Base-by-base conservation (phyloP, 129 eudicot genomes). In the Flaveria sonorensis region DNA sequence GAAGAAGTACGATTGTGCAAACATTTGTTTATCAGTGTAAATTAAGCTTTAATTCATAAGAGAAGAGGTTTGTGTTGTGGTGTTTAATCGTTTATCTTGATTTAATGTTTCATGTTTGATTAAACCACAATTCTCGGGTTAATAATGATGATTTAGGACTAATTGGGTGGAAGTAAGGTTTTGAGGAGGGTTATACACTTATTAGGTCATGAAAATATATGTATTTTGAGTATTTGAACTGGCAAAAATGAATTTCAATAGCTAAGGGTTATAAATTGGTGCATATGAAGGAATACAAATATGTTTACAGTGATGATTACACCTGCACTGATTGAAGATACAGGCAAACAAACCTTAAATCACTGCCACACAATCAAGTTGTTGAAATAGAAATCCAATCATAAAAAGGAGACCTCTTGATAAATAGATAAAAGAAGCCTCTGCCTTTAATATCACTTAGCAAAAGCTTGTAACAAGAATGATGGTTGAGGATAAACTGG, bases 361-460 rank as follows among this genome's bases (percentile, higher is more conserved):
- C 18, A 43, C 20, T 68, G 72, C 36, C n/a, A 52, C 59, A n/a
- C 11, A 52, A 15, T 52, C 23, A n/a, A 21, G 23, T 18, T 46
- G 20, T 68, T 46, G 42, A 69, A 23, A 46, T 46, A 21, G 43
- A 69, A 69, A 69, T 24, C 68, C 57, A 69, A 6, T n/a, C 42
- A 23, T 45, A 16, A 69, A 46, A 45, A 3, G 7, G 56, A 45
- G 12, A 20, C 73, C 20, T 18, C 32, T 69, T 23, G 40, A 13
- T 46, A 68, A 45, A 43, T 45, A 45, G 0, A 36, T 36, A 36
- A 36, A 6, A 36, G 40, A 36, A 36, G 40, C 40, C 40, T 7
- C 7, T 36, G 40, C 40, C 40, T 4, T 36, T 0, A 6, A 6
- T 36, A 36, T 6, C 28, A 36, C 40, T 6, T 36, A 0, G 40